Conservation (phyloP, 1,284 basidiomycete genomes). For the Cryptococcus sp. region DNA sequence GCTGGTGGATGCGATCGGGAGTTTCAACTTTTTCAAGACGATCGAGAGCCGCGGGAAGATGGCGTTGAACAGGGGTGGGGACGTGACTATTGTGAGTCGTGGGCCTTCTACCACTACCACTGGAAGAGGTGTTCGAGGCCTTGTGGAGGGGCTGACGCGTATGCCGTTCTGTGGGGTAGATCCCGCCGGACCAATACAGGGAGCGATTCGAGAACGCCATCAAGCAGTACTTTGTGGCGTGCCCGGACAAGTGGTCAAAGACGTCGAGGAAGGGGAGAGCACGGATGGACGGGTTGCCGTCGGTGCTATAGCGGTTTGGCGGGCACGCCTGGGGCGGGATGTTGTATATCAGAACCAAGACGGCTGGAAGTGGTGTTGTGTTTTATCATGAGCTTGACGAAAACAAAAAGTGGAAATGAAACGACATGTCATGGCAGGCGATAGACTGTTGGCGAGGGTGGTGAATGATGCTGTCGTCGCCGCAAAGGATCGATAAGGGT, state of each 20-base stretch:
- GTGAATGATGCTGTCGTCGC: too few relatives aligned
- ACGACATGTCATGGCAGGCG: too few relatives aligned
- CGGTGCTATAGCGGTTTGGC: too few relatives aligned
- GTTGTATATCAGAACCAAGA: too few relatives aligned
- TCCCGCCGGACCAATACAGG: conserved; percentile 39
- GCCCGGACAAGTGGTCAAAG: conserved; percentile 40
- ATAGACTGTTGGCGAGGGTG: too few relatives aligned
- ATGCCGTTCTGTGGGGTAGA: conserved; percentile 15
- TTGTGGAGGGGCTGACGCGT: neutral
- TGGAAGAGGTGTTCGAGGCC: neutral
- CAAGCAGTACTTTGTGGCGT: conserved; percentile 36
- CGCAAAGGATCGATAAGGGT: too few relatives aligned
- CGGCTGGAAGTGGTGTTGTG: too few relatives aligned
- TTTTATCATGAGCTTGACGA: too few relatives aligned
- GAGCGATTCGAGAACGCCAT: conserved; percentile 36
- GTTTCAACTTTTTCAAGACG: conserved; percentile 37
- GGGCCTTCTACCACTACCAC: neutral
- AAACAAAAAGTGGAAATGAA: too few relatives aligned
- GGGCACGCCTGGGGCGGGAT: too few relatives aligned
- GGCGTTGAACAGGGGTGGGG: conserved; percentile 33
- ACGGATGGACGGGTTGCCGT: neutral
- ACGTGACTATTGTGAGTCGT: conserved; percentile 36
- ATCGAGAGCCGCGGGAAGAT: conserved; percentile 37
- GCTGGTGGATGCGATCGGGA: conserved; percentile 72
- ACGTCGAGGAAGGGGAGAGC: conserved; percentile 1